phyloP scores from a whole-genome alignment of 192 early-diverging fungal genomes.

The Linnemannia zychae region DNA sequence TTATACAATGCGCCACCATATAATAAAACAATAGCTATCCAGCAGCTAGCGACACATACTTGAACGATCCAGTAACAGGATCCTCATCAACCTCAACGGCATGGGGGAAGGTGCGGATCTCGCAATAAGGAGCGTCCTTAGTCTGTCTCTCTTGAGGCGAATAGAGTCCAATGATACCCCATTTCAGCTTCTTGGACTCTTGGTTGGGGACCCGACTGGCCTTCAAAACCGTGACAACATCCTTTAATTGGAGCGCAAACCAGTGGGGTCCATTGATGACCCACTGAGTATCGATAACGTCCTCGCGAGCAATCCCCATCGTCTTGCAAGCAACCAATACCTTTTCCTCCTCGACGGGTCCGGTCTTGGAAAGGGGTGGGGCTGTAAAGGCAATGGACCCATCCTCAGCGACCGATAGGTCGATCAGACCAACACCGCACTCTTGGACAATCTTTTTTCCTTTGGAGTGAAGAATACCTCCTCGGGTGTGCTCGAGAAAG shows the following conservation, averaged over 20 bases:
- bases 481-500: constrained; percentile 24
- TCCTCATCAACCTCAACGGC: constrained; percentile 14
- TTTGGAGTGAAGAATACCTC: background rate
- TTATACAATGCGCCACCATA: background rate
- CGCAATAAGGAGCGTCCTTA: constrained; percentile 18
- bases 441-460: constrained; percentile 29
- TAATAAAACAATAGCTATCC: background rate
- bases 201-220: constrained; percentile 17
- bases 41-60: background rate
- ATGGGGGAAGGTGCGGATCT: constrained; percentile 34
- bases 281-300: constrained; percentile 32
- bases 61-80: constrained; percentile 42
- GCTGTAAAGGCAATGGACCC: constrained; percentile 25
- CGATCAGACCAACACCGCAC: constrained; percentile 32
- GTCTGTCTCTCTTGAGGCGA: background rate
- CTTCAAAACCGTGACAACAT: constrained; percentile 13
- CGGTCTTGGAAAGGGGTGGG: constrained; percentile 30
- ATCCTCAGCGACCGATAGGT: background rate
- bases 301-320: constrained; percentile 25
- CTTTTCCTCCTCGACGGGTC: constrained; percentile 21
- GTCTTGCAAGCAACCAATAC: constrained; percentile 17
- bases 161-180: constrained; percentile 20
- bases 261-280: constrained; percentile 34
- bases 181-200: constrained; percentile 22
- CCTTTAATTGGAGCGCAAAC: constrained; percentile 31